phyloP scores from a whole-genome alignment of 140 eudicot genomes.

The Cichorium intybus region DNA sequence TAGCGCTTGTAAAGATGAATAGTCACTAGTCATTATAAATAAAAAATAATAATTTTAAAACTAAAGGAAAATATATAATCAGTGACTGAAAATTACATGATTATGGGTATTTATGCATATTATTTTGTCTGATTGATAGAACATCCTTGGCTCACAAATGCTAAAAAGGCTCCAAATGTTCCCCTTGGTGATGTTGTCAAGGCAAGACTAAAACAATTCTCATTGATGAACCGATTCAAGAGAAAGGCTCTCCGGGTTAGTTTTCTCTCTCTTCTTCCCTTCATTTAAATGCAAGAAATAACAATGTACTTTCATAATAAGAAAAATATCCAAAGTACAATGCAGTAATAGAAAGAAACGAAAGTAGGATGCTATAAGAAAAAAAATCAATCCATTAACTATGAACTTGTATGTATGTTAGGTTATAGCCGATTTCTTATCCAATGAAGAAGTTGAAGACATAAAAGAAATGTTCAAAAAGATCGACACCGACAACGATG shows the following conservation, averaged over 20 bases:
- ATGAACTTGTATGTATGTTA: not conserved
- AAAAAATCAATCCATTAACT: not conserved
- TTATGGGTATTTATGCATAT: not conserved
- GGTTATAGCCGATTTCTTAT: conserved; percentile 86
- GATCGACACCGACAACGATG: conserved; percentile 76
- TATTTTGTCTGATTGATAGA: conserved; percentile 34
- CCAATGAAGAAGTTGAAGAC: conserved; percentile 75
- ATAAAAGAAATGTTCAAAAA: conserved; percentile 64
- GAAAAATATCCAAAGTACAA: too few species aligned
- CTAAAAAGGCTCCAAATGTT: conserved; percentile 81
- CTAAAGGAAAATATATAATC: too few species aligned
- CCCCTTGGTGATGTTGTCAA: conserved; percentile 83
- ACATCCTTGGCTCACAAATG: conserved; percentile 81
- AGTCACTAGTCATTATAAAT: too few species aligned
- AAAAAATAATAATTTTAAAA: too few species aligned
- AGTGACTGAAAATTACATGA: not conserved
- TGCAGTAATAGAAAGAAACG: too few species aligned
- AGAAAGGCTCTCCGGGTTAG: conserved; percentile 81
- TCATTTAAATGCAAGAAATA: not conserved
- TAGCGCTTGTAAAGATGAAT: too few species aligned
- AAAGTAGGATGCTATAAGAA: too few species aligned
- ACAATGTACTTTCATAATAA: not conserved
- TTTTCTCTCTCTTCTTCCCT: not conserved
- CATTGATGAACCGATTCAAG: conserved; percentile 87
- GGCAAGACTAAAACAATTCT: conserved; percentile 81